Base-by-base conservation (phyloP, 176 grass and related monocot genomes). In the Saccharum spontaneum region DNA sequence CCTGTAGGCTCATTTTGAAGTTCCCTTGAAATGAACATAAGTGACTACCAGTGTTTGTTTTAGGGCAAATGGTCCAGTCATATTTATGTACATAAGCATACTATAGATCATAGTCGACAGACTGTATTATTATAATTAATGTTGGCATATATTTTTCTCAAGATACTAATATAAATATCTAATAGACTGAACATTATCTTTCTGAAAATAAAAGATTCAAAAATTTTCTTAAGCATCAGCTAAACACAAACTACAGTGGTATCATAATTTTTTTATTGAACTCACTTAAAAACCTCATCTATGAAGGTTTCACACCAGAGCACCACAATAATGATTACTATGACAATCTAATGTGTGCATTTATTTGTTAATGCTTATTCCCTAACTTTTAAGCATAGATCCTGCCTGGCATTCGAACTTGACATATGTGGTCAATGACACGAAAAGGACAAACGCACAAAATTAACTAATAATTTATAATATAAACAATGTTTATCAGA, bases 361-460 rank as follows among this genome's bases (percentile, higher is more conserved):
- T 33, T 62, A 4, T 69, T 77, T 69, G 45, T 33, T n/a, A 77
- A 70, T 84, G 39, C 31, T 24, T 40, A 20, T 20, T 60, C 45
- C 12, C 38, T 48, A 68, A 30, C 16, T 81, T 64, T 36, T 72
- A 77, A 41, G 40, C 31, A 90, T 62, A 75, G 33, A 41, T 85
- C 37, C 52, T 69, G 48, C 38, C 72, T 40, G 37, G 24, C 34
- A 82, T 90, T 74, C 16, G 48, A 38, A 36, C 34, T 34, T 69
- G 10, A 8, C 4, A 46, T 45, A 22, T 31, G 63, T 23, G 41
- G 57, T 81, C 41, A 86, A 66, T 70, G n/a, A 43, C 13, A 84
- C 31, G 24, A 52, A 80, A 67, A 77, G 31, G n/a, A 76, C 24
- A 55, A 63, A 85, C 28, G 8, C 34, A 69, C 34, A 67, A 44